Base-by-base conservation (phyloP, 306 rosid genomes). In the Quercus alba region DNA sequence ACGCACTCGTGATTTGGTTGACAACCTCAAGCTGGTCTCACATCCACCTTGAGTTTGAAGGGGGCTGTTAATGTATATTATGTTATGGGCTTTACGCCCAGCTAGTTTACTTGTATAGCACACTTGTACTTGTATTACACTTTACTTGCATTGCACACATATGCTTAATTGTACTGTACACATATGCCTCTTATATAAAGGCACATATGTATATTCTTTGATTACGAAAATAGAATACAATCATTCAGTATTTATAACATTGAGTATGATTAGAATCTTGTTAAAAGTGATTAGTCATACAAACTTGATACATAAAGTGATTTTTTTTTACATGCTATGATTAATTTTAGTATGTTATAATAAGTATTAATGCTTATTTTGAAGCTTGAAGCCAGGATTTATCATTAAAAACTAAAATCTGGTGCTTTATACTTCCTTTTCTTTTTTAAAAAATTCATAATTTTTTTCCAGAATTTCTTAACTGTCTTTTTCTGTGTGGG, bases 271-370 rank as follows among this genome's bases (percentile, higher is more conserved):
- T 57, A 57, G 23, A 57, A 57, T 20, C 0, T 46, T 57, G 63
- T 57, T 20, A 20, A 9, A 58, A 58, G 5, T 3, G 64, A 58
- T 58, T n/a, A 21, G 2, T 58, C 25, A 58, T 21, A 6, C 17
- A 20, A n/a, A 57, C 4, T 35, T 6, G 44, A 35, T 35, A 35
- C 8, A 35, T 35, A 6, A 35, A 35, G 41, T 35, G 41, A 26
- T 6, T 35, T 6, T 35, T 56, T 57, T 20, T 20, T 57, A 57
- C 21, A 10, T 20, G 26, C 19, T 57, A 57, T 23, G 80, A 61
- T 31, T 77, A 73, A 14, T 83, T 84, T 75, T 78, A 52, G 73
- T 31, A 58, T 35, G 44, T 19, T 56, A 18, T 56, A 18, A 18
- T 18, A 18, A 56, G 23, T 56, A 19, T 7, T 56, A 18, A 20